Evolutionary conservation across 2,329 filamentous ascomycete genomes (phyloP), one percentile per base, ranked within the genome.

Genomic region (Fusarium keratoplasticum): DNA sequence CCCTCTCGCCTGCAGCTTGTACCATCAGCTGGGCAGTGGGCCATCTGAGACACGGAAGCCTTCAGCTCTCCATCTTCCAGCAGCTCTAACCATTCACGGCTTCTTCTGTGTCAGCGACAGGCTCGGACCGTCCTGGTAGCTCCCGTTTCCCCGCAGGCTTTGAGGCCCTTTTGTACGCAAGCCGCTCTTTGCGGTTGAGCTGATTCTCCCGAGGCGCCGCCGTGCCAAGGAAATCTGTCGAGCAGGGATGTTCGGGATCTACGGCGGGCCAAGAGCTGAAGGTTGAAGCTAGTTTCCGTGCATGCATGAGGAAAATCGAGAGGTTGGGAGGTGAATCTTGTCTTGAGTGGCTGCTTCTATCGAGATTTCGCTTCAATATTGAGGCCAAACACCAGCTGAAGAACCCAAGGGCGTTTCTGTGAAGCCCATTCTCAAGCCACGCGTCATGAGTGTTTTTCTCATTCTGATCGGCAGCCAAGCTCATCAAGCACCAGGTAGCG

Each of bases 41-140:
- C 22, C 52, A 47, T 22, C 44, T 68, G 52, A 67, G 55, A 70
- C 67, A 68, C 64, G 67, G 64, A 25, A 57, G n/a, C 25, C 22
- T 36, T 47, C 50, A 57, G 62, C 62, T 64, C 52, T 25, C 52
- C 50, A 64, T 60, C 16, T 36, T 11, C 47, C 47, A 40, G 14
- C 18, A n/a, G 25, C 3, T 36, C 54, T 61, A 52, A 35, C 64
- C 67, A 67, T n/a, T 67, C 42, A 58, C 11, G 20, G 47, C 35
- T 5, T 25, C 33, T 11, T 20, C 16, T 20, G 38, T 58, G 50
- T 25, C 52, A 64, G 47, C 61, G 16, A 64, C 61, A 64, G 52
- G 61, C 20, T 44, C 61, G 38, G 35, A 58, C 50, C 61, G 38
- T 50, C 18, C 22, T 64, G 38, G 52, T 16, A 58, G 25, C 42